Evolutionary conservation across 129 eudicot species (phyloP), one percentile per base, ranked within the genome.

Genomic region (Tanacetum coccineum): DNA sequence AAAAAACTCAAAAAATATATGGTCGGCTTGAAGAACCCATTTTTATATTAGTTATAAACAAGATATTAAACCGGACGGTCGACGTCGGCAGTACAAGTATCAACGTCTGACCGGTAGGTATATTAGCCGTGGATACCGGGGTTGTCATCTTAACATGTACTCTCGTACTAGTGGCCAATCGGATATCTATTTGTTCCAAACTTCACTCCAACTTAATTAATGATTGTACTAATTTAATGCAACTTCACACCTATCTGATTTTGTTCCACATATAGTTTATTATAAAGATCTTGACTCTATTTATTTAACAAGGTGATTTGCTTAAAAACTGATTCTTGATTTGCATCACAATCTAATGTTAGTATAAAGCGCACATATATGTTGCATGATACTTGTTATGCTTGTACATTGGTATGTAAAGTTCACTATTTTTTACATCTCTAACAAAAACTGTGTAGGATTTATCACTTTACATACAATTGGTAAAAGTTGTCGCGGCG

Each of bases 1-100:
- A 10, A 62, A 62, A 26, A 61, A 9, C 20, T 14, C 48, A 6
- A 61, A 62, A 26, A 65, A 28, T 56, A n/a, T n/a, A n/a, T 22
- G 78, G 78, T 74, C 78, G 78, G 78, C 56, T 74, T 57, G 44
- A 56, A 55, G 39, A 46, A 54, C 66, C 17, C 46, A 39, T 6
- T 48, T 30, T 56, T 8, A 15, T 50, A 52, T 50, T 72, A 62
- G 9, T 57, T 44, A 19, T 64, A 55, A 7, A 36, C 10, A 36
- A 36, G 42, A 36, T 36, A 36, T 36, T 36, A 36, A 36, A 36
- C 9, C 44, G 40, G 59, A 72, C 14, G 18, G 73, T 60, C 78
- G 78, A 58, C 61, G 67, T 74, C 78, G 61, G 70, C 62, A 39
- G 74, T 70, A 14, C 15, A 44, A 40, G 64, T 20, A 70, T 55